A percentile compares a stretch with the other conserved stretches of the same genome.
Conservation (phyloP, 495 filamentous ascomycete genomes). For the Xylaria castorea region DNA sequence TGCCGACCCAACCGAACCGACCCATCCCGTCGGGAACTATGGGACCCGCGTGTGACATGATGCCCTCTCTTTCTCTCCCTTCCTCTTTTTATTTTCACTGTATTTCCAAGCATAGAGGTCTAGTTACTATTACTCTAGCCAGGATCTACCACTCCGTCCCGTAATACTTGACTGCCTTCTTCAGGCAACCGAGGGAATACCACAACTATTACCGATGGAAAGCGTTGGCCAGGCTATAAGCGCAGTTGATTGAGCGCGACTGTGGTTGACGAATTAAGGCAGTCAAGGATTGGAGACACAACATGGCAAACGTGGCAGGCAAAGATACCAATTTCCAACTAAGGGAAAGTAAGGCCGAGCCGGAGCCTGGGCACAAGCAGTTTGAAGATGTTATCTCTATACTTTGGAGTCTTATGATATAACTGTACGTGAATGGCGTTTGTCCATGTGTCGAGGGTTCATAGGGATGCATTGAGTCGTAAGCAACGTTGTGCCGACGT, state of each 20-base stretch:
- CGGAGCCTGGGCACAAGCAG: background rate
- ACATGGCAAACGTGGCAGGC: conserved; percentile 3
- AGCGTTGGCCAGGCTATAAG: background rate
- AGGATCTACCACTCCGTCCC: background rate
- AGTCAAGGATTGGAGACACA: background rate
- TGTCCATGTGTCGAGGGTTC: conserved; percentile 11
- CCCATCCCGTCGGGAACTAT: conserved; percentile 1
- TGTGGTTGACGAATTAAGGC: background rate
- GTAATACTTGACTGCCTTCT: background rate
- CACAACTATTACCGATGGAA: background rate
- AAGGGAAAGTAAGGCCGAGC: background rate
- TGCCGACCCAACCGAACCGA: conserved; percentile 5
- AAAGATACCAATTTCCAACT: background rate
- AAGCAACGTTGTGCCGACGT: conserved; percentile 14
- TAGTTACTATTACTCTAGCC: too few species aligned
- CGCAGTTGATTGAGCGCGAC: background rate
- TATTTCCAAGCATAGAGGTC: background rate
- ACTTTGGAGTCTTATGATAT: background rate
- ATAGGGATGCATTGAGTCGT: background rate
- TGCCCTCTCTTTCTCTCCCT: background rate
- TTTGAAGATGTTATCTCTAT: background rate
- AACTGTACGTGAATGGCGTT: background rate
- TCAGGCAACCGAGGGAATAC: background rate
- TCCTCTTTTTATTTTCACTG: background rate
- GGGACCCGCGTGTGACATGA: background rate